Percentiles rank a stretch among this genome's conserved stretches.
Evolutionary conservation across 2,329 filamentous ascomycete species (phyloP).

Genomic region (Pseudogymnoascus sp.): DNA sequence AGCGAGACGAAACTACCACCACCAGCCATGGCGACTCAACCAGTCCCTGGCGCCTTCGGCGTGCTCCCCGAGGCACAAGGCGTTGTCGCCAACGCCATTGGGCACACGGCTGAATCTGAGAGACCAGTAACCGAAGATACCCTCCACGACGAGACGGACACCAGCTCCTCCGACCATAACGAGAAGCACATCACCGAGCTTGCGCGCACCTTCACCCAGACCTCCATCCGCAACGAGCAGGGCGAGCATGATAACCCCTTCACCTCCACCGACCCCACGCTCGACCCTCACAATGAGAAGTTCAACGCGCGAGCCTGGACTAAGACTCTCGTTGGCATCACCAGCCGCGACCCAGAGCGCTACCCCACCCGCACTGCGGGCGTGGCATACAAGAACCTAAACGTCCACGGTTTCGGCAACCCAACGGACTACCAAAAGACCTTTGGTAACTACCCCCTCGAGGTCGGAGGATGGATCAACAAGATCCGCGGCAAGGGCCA

Average conservation of each 20-base stretch:
- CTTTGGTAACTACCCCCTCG: slow-evolving; percentile 53
- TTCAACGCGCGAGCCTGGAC: slow-evolving; percentile 53
- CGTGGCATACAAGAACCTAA: slow-evolving; percentile 59
- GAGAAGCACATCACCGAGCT: slow-evolving; percentile 18
- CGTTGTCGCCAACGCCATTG: background rate
- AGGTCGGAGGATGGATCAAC: slow-evolving; percentile 36
- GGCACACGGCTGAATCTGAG: background rate
- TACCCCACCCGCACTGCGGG: slow-evolving; percentile 51
- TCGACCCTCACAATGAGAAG: slow-evolving; percentile 45
- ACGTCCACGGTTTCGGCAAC: slow-evolving; percentile 60
- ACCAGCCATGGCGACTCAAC: slow-evolving; percentile 2
- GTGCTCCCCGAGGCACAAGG: background rate
- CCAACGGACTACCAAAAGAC: slow-evolving; percentile 65
- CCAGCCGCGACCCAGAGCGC: slow-evolving; percentile 44
- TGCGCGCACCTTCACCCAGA: slow-evolving; percentile 21
- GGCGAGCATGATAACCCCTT: slow-evolving; percentile 42
- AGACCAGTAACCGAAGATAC: background rate
- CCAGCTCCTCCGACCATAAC: background rate
- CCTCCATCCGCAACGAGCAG: slow-evolving; percentile 17
- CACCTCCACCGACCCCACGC: slow-evolving; percentile 37
- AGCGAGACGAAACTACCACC: slow-evolving; percentile 1
- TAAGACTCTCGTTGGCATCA: slow-evolving; percentile 43
- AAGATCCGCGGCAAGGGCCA: slow-evolving; percentile 42
- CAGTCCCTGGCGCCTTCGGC: background rate
- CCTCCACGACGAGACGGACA: background rate